phyloP scores from a whole-genome alignment of 1,284 basidiomycete genomes.

The Spongiforma sp. region DNA sequence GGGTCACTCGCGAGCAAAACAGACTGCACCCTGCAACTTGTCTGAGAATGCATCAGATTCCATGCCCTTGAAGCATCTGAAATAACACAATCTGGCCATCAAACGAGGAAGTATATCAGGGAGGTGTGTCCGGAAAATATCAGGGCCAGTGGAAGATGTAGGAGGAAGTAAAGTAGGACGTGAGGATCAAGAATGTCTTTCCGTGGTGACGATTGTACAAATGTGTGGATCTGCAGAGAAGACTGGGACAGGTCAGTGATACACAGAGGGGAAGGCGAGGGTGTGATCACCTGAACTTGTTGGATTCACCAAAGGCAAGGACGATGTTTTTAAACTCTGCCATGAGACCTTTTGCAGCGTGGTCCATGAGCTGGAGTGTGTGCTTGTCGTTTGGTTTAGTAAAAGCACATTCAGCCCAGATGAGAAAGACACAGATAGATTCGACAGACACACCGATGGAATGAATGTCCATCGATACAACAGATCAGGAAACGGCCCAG shows the following conservation, averaged over 20 bases:
- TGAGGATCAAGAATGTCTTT: constrained; percentile 90
- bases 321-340: constrained; percentile 81
- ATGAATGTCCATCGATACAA: constrained; percentile 92
- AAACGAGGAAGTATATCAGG: constrained; percentile 89
- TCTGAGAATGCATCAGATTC: too few species aligned
- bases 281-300: constrained; percentile 84
- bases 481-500: constrained; percentile 88
- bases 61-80: too few species aligned
- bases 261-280: neutral
- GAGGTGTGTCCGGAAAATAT: constrained; percentile 75
- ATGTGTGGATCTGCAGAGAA: constrained; percentile 68
- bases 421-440: constrained; percentile 48
- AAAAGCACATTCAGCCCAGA: constrained; percentile 86
- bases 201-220: constrained; percentile 88
- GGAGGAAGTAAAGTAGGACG: constrained; percentile 91
- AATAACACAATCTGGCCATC: constrained; percentile 93
- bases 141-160: constrained; percentile 89
- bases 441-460: constrained; percentile 79
- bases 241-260: neutral
- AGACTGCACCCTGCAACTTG: too few species aligned
- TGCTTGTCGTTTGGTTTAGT: constrained; percentile 90
- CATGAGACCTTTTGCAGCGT: constrained; percentile 86
- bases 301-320: constrained; percentile 94
- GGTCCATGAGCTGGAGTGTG: constrained; percentile 93
- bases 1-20: too few species aligned